Base-by-base conservation (phyloP, 768 basidiomycete species). In the Xerocomus brunneocitrinus region DNA sequence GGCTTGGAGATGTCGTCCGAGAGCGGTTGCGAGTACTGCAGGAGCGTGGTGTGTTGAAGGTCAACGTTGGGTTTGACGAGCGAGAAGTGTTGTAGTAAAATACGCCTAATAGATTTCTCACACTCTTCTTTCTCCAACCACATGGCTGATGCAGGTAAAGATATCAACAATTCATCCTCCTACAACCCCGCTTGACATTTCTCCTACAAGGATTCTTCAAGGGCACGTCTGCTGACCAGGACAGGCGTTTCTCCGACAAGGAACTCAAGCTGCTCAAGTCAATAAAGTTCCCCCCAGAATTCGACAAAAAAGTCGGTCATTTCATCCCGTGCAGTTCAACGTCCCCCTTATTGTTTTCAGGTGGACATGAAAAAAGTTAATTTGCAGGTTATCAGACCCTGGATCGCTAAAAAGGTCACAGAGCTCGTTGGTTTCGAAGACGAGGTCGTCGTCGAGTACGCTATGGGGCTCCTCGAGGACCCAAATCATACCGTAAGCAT, bases 351-450 rank as follows among this genome's bases (percentile, higher is more conserved):
- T 14, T 1, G 2, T 27, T 8, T 22, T 16, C 40, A 90, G 90
- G 93, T 97, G 42, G 95, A 98, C 68, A 88, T 95, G 82, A 83
- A 91, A 34, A 95, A 98, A 78, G 93, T 98, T 56, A 97, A 98
- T 69, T 62, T 98, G 56, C 76, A 80, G 16, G 93, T 98, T 61
- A 89, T 99, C 65, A 79, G 90, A 54, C 91, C 93, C 3, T 99
- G 97, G 97, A 85, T 98, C 55, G 89, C 91, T 13, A 93, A 92
- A 77, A 89, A 91, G 71, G 87, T 97, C 52, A 81, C 88, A 3
- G 90, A 94, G 53, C 79, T 97, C 22, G 83, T 94, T 40, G 92
- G 95, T 2, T 84, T 98, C 35, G 97, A 99, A 63, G 97, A 99
- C 70, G 97, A 99, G 67, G 86, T 99, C 40, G 87, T 98, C 39